Base-by-base conservation (phyloP, 805 yeast species). In the Ogataea sp. region DNA sequence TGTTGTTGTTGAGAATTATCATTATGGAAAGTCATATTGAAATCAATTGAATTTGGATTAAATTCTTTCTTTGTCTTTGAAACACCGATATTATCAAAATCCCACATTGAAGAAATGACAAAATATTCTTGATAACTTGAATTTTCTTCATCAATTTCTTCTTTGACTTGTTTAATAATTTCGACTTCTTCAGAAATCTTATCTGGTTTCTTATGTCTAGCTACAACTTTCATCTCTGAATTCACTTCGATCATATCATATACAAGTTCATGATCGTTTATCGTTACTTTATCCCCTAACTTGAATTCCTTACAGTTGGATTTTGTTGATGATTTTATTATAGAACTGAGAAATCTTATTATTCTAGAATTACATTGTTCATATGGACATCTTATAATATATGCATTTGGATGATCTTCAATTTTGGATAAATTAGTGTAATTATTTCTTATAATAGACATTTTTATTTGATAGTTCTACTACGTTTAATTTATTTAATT, bases 21-120 rank as follows among this genome's bases (percentile, higher is more conserved):
- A 3, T 39, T 43, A 10, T 34, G 20, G n/a, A 44, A 46, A 4
- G 44, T 5, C 9, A 17, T 20, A 16, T 34, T 9, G n/a, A 20
- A 10, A 2, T 25, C 32, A 11, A 24, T 15, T 16, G 23, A 44
- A 4, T 53, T 54, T 15, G 41, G 40, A n/a, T 36, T 37, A 30
- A 29, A 20, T 3, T 49, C 50, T 1, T 41, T 41, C 7, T 43
- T 39, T 10, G 61, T 62, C 36, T 69, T 69, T 1, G 88, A 80
- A 2, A 83, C 90, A 1, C 87, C 89, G 34, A 83, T 73, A 50
- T 83, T 83, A 45, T 83, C 89, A 49, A 83, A 83, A 45, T 75
- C 83, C 93, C 93, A 83, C 39, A 79, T 76, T 4, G 37, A 34
- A 23, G 13, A 4, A 3, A 34, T 4, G 2, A 25, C 7, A 18